Base-by-base conservation (phyloP, 441 rosid species). In the Caryocar brasiliense region DNA sequence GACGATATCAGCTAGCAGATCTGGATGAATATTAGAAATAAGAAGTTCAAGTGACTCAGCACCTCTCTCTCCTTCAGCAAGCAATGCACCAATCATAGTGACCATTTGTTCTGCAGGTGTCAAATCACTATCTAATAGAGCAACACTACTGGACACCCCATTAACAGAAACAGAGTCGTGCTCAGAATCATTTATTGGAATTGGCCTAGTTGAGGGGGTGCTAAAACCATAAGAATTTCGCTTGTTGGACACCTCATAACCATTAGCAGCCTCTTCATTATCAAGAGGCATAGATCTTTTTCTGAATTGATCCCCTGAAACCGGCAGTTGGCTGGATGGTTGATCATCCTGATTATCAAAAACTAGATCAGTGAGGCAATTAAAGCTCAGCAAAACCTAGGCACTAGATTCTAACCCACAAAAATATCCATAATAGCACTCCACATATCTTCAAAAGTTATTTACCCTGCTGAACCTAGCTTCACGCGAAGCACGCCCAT, bases 61-160 rank as follows among this genome's bases (percentile, higher is more conserved):
- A 18, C 99, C 99, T 64, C 95, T 80, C 71, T 94, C 98, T 40
- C 99, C 99, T 81, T 90, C 99, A 19, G 96, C 99, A 60, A 94
- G 99, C 75, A 94, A 74, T 56, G 95, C 99, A 70, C 98, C 98
- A 72, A 94, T 90, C 92, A 94, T 85, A 35, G 95, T 83, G 61
- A 90, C 82, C 98, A 94, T 90, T 75, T 94, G 94, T 68, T 86
- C 98, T 45, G 78, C 99, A 53, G 98, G 96, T 44, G 86, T 76
- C 79, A 76, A 66, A 72, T 83, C 86, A 67, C 77, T 60, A 69
- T 80, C 88, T 47, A 75, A 65, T 61, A 58, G 56, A 58, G 81
- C 60, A 76, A 64, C 60, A 54, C 39, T 65, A 58, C 72, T 62
- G 30, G 85, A 58, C 34, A 48, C 47, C 45, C 91, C 98, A 72